Conservation (phyloP, 2,329 filamentous ascomycete species). For the Diaporthe sp. region DNA sequence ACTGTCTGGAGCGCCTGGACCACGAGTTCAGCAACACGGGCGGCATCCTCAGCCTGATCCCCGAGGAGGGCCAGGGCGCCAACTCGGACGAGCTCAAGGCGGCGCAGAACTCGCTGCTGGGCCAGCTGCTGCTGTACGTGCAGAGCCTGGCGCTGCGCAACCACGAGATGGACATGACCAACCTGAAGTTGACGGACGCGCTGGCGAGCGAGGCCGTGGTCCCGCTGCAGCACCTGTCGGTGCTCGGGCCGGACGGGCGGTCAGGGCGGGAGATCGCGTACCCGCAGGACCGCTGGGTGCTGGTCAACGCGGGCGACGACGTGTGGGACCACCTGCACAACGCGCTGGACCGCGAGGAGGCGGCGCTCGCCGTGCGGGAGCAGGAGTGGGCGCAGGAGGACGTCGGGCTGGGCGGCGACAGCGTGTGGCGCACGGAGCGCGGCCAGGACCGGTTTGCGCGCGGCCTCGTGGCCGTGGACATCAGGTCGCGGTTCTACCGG, state of each 20-base stretch:
- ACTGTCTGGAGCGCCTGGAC: constrained; percentile 70
- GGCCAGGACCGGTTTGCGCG: constrained; percentile 50
- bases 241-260: constrained; percentile 64
- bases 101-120: constrained; percentile 65
- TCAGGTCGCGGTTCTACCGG: constrained; percentile 66
- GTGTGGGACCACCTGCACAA: constrained; percentile 60
- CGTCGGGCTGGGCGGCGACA: constrained; percentile 56
- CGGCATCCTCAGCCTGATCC: constrained; percentile 67
- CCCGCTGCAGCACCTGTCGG: constrained; percentile 65
- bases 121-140: constrained; percentile 68
- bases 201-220: constrained; percentile 63
- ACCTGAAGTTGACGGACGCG: constrained; percentile 63
- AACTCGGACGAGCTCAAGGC: constrained; percentile 51
- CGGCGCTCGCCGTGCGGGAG: constrained; percentile 50
- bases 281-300: constrained; percentile 67
- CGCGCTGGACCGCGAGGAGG: constrained; percentile 61
- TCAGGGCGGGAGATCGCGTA: constrained; percentile 66
- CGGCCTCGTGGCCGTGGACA: constrained; percentile 62
- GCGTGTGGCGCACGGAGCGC: constrained; percentile 47
- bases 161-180: constrained; percentile 68
- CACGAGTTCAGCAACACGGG: constrained; percentile 69
- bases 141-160: constrained; percentile 66
- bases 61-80: constrained; percentile 53
- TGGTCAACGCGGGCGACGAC: constrained; percentile 67
- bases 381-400: constrained; percentile 46